Base-by-base conservation (phyloP, 176 grass and related monocot genomes). In the Oryza meridionalis region DNA sequence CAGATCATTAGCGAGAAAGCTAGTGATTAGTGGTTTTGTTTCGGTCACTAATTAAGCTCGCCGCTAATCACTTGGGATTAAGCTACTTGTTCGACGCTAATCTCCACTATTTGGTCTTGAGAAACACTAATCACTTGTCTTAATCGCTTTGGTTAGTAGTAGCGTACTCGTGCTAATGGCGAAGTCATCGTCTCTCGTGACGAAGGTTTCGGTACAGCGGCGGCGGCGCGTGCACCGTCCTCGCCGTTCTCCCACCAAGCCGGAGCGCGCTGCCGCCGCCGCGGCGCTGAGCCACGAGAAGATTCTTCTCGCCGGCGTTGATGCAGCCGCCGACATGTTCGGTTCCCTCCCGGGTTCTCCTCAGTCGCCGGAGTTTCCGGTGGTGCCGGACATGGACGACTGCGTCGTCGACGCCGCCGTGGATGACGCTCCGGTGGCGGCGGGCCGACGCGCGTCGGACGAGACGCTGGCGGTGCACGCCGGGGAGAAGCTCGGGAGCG, bases 381-480 rank as follows among this genome's bases (percentile, higher is more conserved):
- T 55, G 51, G 51, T 55, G 16, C 51, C 51, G 16, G 16, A 55
- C 51, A 2, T 55, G 51, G 51, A 55, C 51, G 17, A 55, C 46
- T 15, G 11, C 46, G 12, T 4, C 45, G 45, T 47, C 45, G 45
- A 47, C 3, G 45, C 3, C 12, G 37, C 37, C 37, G 46, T 49
- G 46, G 13, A 49, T 49, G 46, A 15, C 33, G 25, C 24, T 59
- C 11, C 26, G 7, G 22, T 37, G 21, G 26, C 35, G 35, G 35
- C 37, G 21, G 78, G 51, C 16, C 15, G 80, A 16, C 59, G 65
- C 1, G 64, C 74, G 33, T 92, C 92, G 24, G 92, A 97, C 50
- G 90, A 91, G 70, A 97, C 90, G 25, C 78, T 97, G 2, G 86
- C 64, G 26, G 92, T 97, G 33, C 95, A 97, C 73, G 95, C 92